Evolutionary conservation across 2,329 filamentous ascomycete species (phyloP), one percentile per base, ranked within the genome.

Genomic region (Trichoderma harzianum): DNA sequence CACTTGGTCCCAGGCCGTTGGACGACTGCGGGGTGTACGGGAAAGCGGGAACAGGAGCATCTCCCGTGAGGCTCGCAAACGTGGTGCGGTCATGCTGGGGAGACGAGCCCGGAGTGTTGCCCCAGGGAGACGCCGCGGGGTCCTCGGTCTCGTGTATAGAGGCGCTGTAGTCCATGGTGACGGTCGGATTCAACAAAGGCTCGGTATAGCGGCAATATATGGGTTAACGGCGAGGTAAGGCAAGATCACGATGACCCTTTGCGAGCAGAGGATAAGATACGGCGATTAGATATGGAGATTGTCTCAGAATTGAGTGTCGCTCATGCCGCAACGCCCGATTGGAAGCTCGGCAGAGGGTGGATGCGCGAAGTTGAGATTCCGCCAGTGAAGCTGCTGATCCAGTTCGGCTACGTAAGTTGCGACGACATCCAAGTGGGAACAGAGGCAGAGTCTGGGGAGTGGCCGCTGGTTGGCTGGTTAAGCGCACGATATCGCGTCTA

Each of bases 121-220:
- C 87, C 87, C 88, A 89, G 2, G 88, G 87, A 36, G 87, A 89
- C 73, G 82, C 83, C 60, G 80, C 82, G 21, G 85, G 83, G 74
- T 89, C 84, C 60, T 89, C 88, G 66, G 82, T 81, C 75, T 89
- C 87, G 77, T 84, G 77, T 76, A 89, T 86, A 16, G 87, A 85
- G 74, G 86, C 80, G 79, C 85, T 86, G 79, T 89, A 90, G 80
- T 90, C 88, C 88, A 90, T 90, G 74, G 78, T 77, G 74, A 55
- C 63, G n/a, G 34, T 36, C 21, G 47, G 71, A 70, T 58, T 34
- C 71, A 58, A 34, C 18, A 34, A 6, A 69, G 16, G 30, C 58
- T 68, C 63, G 34, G n/a, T 71, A 72, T 72, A 69, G 73, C 72
- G 74, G 73, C 68, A 70, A 73, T 74, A 47, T 39, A 47, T 71